Evolutionary conservation across 345 rosid species (phyloP), one percentile per base, ranked within the genome.

Genomic region (Dovyalis caffra): DNA sequence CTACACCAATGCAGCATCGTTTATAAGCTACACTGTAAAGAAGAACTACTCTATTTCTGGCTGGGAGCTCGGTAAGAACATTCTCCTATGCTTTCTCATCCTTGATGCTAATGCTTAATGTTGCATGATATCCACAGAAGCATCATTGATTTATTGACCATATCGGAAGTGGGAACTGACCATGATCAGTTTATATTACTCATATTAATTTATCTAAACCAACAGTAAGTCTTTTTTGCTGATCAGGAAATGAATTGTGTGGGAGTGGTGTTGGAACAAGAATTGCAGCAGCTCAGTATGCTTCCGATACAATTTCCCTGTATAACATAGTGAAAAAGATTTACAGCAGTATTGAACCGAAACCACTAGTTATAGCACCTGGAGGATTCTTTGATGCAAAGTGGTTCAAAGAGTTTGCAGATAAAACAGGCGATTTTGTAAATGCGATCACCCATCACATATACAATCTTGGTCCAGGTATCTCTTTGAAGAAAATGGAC

Each of bases 381-480:
- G 98, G 93, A 72, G 99, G 99, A 76, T 91, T 95, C 84, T 93
- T 81, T 78, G 97, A 90, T 23, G 83, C 73, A 33, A 64, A 71
- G 38, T 95, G 98, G 98, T 95, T 85, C 84, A 79, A 81, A 68
- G 86, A 86, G 70, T 92, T 84, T 77, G 37, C 91, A 28, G 82
- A 68, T 60, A 90, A 89, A 76, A 64, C 99, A 34, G 72, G 71
- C 51, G 62, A 79, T 67, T 82, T 88, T 66, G 38, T 90, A 8
- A 82, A 93, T 66, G 98, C 85, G 4, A 78, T 86, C 69, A 93
- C 95, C 10, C 98, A 84, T 70, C 97, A 95, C 82, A 93, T 95
- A 77, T 95, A 95, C 88, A 87, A 93, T 75, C 97, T 95, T 31
- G 99, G 99, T 49, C 89, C 99, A 81, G 98, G 99, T 93, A 86